Evolutionary conservation across 106 monocot species (phyloP).

Genomic region (Posidonia australis): DNA sequence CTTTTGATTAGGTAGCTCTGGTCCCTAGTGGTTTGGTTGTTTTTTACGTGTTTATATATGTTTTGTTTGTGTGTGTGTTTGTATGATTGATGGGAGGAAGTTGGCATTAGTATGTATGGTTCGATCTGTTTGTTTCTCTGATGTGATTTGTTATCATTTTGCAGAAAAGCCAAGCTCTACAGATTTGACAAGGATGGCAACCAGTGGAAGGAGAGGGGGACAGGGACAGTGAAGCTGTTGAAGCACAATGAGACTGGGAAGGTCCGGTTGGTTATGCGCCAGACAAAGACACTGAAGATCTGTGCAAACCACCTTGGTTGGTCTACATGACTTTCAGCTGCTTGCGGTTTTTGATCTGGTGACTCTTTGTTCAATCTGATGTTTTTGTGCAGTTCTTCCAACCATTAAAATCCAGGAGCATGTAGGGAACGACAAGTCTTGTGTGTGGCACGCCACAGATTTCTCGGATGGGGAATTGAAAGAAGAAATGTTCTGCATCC

Average conservation of each 20-base stretch:
- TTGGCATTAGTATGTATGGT: too few species aligned
- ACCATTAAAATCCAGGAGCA: slow-evolving; percentile 75
- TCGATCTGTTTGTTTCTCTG: too few species aligned
- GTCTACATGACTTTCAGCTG: background rate
- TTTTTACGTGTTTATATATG: too few species aligned
- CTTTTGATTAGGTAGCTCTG: too few species aligned
- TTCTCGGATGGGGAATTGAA: slow-evolving; percentile 92
- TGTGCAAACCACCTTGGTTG: slow-evolving; percentile 85
- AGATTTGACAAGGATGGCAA: slow-evolving; percentile 88
- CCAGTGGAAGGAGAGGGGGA: slow-evolving; percentile 94
- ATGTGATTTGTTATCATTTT: too few species aligned
- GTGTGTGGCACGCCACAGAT: slow-evolving; percentile 93
- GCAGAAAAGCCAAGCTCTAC: slow-evolving; percentile 89
- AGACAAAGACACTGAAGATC: slow-evolving; percentile 96
- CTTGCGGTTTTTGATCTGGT: background rate
- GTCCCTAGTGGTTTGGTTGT: too few species aligned
- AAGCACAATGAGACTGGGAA: slow-evolving; percentile 75
- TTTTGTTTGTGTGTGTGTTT: too few species aligned
- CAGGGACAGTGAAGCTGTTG: slow-evolving; percentile 72
- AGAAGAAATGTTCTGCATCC: slow-evolving; percentile 83
- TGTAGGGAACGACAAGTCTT: slow-evolving; percentile 84
- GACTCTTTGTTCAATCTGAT: background rate
- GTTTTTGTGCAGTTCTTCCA: slow-evolving; percentile 35
- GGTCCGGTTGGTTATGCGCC: slow-evolving; percentile 84
- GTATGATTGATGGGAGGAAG: too few species aligned